Conservation (phyloP, 2,329 filamentous ascomycete species). For the Scedosporium apiospermum region DNA sequence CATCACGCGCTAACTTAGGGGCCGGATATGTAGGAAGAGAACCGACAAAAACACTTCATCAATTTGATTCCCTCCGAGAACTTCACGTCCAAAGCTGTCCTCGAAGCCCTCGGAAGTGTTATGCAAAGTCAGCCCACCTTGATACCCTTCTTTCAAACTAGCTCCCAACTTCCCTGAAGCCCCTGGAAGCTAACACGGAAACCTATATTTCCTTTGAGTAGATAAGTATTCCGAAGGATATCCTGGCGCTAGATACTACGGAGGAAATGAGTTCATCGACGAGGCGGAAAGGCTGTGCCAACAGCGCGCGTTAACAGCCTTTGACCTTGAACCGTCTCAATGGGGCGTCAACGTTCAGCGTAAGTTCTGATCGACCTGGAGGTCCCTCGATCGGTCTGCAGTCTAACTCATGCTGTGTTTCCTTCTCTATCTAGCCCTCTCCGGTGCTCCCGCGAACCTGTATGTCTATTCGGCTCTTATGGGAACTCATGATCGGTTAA, state of each 20-base stretch:
- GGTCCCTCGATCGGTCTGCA: not conserved
- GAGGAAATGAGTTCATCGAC: slow-evolving; percentile 94
- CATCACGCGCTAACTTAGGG: not conserved
- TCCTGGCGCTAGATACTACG: slow-evolving; percentile 91
- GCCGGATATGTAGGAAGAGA: slow-evolving; percentile 63
- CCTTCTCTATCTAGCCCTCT: slow-evolving; percentile 52
- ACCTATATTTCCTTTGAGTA: slow-evolving; percentile 28
- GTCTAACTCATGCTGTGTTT: not conserved
- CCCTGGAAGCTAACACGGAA: slow-evolving; percentile 4
- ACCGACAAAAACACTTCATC: slow-evolving; percentile 94
- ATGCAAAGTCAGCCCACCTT: slow-evolving; percentile 67
- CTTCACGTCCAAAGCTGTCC: slow-evolving; percentile 86
- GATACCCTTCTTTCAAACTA: not conserved
- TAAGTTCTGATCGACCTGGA: slow-evolving; percentile 29
- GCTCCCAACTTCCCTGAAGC: not conserved
- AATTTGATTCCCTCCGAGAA: slow-evolving; percentile 95
- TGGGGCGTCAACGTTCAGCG: slow-evolving; percentile 97
- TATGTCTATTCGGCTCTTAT: slow-evolving; percentile 95
- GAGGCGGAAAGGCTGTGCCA: slow-evolving; percentile 84
- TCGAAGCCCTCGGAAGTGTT: slow-evolving; percentile 83
- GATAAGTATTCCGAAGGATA: slow-evolving; percentile 99
- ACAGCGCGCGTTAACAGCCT: slow-evolving; percentile 78
- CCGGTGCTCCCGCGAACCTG: slow-evolving; percentile 64
- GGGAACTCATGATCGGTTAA: slow-evolving; percentile 85
- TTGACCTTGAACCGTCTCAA: slow-evolving; percentile 70